Base-by-base conservation (phyloP, 2,329 filamentous ascomycete species). In the Fusarium sororula region DNA sequence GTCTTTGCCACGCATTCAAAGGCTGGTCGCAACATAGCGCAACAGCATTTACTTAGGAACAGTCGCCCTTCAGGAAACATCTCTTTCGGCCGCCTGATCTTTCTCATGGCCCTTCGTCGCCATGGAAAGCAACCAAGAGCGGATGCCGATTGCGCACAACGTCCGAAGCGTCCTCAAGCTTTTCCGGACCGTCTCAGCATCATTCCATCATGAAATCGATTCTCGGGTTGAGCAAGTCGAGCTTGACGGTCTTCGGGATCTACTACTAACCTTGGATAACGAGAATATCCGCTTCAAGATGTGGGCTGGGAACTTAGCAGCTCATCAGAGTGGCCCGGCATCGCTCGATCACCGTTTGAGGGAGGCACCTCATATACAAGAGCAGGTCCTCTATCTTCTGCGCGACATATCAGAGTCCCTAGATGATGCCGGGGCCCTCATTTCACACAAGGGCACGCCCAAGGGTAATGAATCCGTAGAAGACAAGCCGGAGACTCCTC, bases 321-420 rank as follows among this genome's bases (percentile, higher is more conserved):
- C 77, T 4, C 56, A 78, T 2, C 63, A 57, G 9, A 68, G 18
- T 1, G 68, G 76, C 5, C 41, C 28, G 2, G 41, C 41, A 1
- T 79, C 77, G 1, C 51, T 79, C 0, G 73, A 78, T 7, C 38
- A 77, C 17, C 66, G 76, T 8, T 51, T 79, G 0, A 54, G 72
- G 20, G 75, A 78, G 32, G 69, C 77, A 1, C 67, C 70, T 0
- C 70, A 78, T 37, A 10, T 79, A 3, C 63, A 65, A 1, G 42
- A 70, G 3, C 74, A 77, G 26, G 73, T 81, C 2, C 2, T 75
- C 1, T 75, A 66, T 6, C 68, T 82, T 4, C 68, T 82, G 0
- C 30, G 35, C 4, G 74, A 77, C 5, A 57, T 80, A 3, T 62
- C 22, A 0, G 38, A 75, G 3, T 66, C 61, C 3, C 38, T 79